Percentiles rank a stretch among this genome's conserved stretches.
phyloP scores from a whole-genome alignment of 176 grass and related monocot genomes.

The Aegilops tauschii region DNA sequence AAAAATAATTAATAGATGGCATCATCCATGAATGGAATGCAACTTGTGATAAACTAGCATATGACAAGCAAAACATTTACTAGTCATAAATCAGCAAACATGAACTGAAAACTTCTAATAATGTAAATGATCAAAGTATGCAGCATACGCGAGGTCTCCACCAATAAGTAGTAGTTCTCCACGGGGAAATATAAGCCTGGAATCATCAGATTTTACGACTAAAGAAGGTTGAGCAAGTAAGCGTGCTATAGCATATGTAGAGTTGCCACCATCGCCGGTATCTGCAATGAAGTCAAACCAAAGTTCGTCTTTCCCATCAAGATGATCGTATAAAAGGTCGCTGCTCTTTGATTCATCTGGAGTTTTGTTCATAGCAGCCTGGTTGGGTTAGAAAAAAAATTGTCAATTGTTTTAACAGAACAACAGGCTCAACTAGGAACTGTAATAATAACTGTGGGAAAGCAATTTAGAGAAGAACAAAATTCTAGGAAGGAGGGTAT shows the following conservation, averaged over 20 bases:
- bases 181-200: slow-evolving; percentile 42
- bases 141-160: slow-evolving; percentile 69
- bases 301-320: slow-evolving; percentile 76
- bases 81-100: background rate
- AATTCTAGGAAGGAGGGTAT: background rate
- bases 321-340: slow-evolving; percentile 78
- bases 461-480: slow-evolving; percentile 2
- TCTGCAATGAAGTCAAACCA: slow-evolving; percentile 99
- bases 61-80: background rate
- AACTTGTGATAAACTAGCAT: slow-evolving; percentile 3
- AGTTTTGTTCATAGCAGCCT: slow-evolving; percentile 95
- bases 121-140: background rate
- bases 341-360: slow-evolving; percentile 72
- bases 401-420: slow-evolving; percentile 27
- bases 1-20: slow-evolving; percentile 2
- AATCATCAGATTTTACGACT: slow-evolving; percentile 47
- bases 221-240: slow-evolving; percentile 78
- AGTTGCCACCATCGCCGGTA: slow-evolving; percentile 93
- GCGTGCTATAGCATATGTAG: slow-evolving; percentile 80
- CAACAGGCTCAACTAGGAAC: background rate
- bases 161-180: slow-evolving; percentile 66
- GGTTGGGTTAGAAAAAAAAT: slow-evolving; percentile 26
- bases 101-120: background rate
- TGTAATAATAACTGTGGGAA: background rate
- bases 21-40: background rate